These are phyloP conservation scores for Pichia sp. DNA, from an alignment of 1,139 yeast species.

Conservation along the genomic window DNA sequence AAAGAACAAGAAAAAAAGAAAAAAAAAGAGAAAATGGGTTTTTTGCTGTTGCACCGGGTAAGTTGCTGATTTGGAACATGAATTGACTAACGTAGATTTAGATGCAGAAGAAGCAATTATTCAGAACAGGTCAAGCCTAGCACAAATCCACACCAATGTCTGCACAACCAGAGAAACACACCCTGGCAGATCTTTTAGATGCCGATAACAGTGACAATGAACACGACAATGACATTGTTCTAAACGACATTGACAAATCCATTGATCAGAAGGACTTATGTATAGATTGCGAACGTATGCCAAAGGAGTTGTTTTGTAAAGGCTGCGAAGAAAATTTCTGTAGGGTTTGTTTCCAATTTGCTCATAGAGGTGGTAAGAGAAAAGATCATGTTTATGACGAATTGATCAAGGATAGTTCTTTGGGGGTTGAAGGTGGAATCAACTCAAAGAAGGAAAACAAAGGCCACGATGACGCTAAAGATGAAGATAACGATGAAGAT, in stretches of 20 bases:
- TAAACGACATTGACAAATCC: conserved; percentile 7
- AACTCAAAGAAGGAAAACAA: conserved; percentile 18
- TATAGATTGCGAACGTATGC: conserved; percentile 66
- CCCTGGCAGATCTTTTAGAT: conserved; percentile 23
- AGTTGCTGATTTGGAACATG: no score
- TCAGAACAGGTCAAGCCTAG: no score
- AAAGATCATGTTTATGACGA: conserved; percentile 33
- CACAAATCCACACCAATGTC: neutral
- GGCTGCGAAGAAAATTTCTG: conserved; percentile 62
- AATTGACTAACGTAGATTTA: no score
- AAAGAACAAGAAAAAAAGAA: no score
- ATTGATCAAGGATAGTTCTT: conserved; percentile 14
- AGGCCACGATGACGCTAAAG: conserved; percentile 14
- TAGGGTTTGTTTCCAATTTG: conserved; percentile 55
- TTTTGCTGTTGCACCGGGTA: no score
- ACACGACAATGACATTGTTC: conserved; percentile 6
- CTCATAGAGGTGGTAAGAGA: conserved; percentile 61
- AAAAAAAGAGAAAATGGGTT: neutral
- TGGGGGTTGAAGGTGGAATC: conserved; percentile 20
- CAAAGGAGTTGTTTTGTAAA: conserved; percentile 49
- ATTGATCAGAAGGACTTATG: conserved; percentile 30
- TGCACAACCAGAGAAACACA: conserved; percentile 12
- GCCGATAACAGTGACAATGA: conserved; percentile 10
- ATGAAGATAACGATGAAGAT: conserved; percentile 2
- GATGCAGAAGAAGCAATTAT: no score